These are phyloP conservation scores for Plasmodium vinckei DNA, from an alignment of 169 alveolate genomes.

Conservation along the genomic window DNA sequence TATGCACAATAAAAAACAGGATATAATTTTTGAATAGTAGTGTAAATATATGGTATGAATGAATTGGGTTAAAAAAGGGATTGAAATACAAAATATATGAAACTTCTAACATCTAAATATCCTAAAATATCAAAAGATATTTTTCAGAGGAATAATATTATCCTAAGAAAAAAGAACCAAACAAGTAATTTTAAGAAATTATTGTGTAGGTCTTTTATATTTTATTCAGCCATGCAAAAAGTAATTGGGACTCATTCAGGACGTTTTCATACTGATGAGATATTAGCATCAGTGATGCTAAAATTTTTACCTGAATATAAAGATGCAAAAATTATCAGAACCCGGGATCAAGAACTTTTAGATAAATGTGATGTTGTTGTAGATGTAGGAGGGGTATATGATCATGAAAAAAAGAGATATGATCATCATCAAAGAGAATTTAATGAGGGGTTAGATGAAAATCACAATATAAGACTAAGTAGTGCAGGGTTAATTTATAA, in stretches of 20 bases:
- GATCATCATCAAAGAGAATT: constrained; percentile 95
- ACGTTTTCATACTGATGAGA: constrained; percentile 85
- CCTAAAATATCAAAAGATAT: constrained; percentile 13
- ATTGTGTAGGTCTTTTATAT: constrained; percentile 27
- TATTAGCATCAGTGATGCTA: constrained; percentile 84
- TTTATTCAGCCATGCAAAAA: constrained; percentile 55
- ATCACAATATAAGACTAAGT: constrained; percentile 86
- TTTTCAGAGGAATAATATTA: constrained; percentile 1
- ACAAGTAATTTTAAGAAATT: constrained; percentile 4
- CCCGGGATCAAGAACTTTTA: constrained; percentile 89
- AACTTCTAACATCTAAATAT: constrained; percentile 13
- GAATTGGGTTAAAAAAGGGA: too few species aligned
- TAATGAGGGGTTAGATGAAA: constrained; percentile 81
- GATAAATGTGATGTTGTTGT: constrained; percentile 90
- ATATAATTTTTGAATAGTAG: too few species aligned
- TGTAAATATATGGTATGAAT: too few species aligned
- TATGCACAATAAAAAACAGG: too few species aligned
- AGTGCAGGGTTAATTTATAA: constrained; percentile 94
- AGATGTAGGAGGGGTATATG: constrained; percentile 94
- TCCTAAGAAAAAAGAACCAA: constrained; percentile 13
- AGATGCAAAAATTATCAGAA: constrained; percentile 87
- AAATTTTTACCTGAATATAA: constrained; percentile 85
- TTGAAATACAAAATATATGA: constrained; percentile 8
- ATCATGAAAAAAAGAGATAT: constrained; percentile 84
- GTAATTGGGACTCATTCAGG: constrained; percentile 86